Base-by-base conservation (phyloP, 2,329 filamentous ascomycete genomes). In the Aspergillus intermedius region DNA sequence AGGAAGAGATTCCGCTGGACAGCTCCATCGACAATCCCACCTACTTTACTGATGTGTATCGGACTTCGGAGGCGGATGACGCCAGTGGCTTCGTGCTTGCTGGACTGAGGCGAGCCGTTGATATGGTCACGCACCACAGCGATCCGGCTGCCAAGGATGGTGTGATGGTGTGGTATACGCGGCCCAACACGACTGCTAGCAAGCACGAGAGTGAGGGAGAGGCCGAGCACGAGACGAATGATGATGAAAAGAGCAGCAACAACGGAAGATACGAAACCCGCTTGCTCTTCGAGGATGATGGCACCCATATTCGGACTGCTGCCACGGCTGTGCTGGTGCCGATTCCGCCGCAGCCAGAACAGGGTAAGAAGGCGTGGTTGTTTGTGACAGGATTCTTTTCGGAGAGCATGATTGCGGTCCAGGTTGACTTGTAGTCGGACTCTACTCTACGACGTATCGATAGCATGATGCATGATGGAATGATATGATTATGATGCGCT, bases 201-300 rank as follows among this genome's bases (percentile, higher is more conserved):
- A 22, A 3, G 15, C 8, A 19, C 19, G 5, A 5, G 21, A 19
- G n/a, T 12, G 34, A 35, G n/a, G n/a, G 15, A n/a, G 15, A 35
- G 13, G 34, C n/a, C 34, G 15, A 48, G n/a, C 7, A 35, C 13
- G n/a, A 35, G 15, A 6, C 8, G n/a, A 35, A n/a, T n/a, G 34
- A 35, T 35, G 48, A 42, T 2, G 46, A 42, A 17, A 39, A 39
- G 30, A 48, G 28, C 1, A 30, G 25, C 25, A 30, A 28, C 10
- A n/a, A 37, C 13, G 49, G 35, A 2, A 52, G 44, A 2, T 79
- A 74, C 73, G 67, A 74, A 44, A 73, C 68, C 17, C 67, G 61
- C n/a, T 44, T 81, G 2, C 42, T 84, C 0, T 82, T 83, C 49
- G 72, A 79, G 41, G 81, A 84, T 52, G 79, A 83, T 44, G 78